Base-by-base conservation (phyloP, 331 rosid species). In the Arachis monticola region DNA sequence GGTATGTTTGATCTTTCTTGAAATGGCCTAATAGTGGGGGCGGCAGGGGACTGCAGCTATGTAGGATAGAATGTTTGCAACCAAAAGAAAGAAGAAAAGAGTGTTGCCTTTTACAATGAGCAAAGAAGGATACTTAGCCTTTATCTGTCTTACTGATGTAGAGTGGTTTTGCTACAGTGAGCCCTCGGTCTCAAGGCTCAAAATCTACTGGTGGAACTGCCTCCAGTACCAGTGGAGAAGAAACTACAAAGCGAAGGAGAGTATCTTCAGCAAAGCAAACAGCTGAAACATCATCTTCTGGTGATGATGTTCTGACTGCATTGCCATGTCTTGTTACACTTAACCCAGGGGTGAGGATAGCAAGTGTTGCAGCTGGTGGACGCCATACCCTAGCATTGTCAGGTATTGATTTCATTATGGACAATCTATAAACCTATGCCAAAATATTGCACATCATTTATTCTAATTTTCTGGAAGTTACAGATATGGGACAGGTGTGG, bases 401-500 rank as follows among this genome's bases (percentile, higher is more conserved):
- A 69, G 97, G 99, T 94, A 82, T 85, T 64, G 64, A n/a, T 60
- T 68, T 31, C 57, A 64, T 60, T 64, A 56, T 59, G 70, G 38
- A 73, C 56, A 64, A 69, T 55, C 47, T 45, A 35, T 47, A 30
- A 50, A 58, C 57, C 70, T 6, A 42, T 41, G 61, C 52, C 62
- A 14, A 69, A 72, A n/a, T n/a, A 61, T 69, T 75, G 67, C 55
- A 47, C 69, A 69, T 64, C 62, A 79, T 72, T 80, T 40, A 79
- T 56, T 70, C 83, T 84, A 76, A 79, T 84, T 80, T 81, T 77
- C 78, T 73, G 79, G 64, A 82, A 72, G 76, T 83, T 83, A 85
- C 93, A 95, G 99, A 95, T 88, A 77, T 84, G 64, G 99, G 99
- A 72, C 97, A 94, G 81, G 97, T 94, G 84, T 94, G 99, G 99